Conservation (phyloP, 441 rosid species). For the Pelargonium fulgidum region DNA sequence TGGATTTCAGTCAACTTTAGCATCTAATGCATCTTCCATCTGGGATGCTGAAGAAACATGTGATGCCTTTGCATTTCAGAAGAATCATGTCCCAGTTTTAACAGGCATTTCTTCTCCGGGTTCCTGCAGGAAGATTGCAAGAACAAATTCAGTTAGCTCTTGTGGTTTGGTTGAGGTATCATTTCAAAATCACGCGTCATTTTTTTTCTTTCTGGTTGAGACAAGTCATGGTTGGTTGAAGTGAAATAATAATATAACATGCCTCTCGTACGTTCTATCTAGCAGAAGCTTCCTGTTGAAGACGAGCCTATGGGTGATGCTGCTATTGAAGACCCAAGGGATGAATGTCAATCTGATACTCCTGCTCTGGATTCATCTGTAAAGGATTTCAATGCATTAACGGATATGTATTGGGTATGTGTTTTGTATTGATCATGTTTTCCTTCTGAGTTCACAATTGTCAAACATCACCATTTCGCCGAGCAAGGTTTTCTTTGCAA, state of each 20-base stretch:
- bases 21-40: constrained; percentile 52
- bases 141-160: constrained; percentile 24
- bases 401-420: constrained; percentile 87
- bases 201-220: constrained; percentile 15
- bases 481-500: no score
- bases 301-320: constrained; percentile 31
- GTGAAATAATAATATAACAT: constrained; percentile 15
- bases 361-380: constrained; percentile 35
- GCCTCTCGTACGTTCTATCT: constrained; percentile 4
- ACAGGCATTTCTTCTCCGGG: constrained; percentile 29
- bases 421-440: not conserved
- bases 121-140: constrained; percentile 26
- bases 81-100: constrained; percentile 28
- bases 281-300: constrained; percentile 36
- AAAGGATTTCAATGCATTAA: constrained; percentile 47
- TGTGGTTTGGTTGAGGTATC: constrained; percentile 40
- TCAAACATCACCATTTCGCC: no score
- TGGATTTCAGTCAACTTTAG: constrained; percentile 32
- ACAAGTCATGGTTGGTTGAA: constrained; percentile 5
- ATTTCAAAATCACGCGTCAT: constrained; percentile 12
- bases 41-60: constrained; percentile 99
- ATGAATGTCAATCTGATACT: constrained; percentile 36
- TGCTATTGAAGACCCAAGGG: constrained; percentile 40
- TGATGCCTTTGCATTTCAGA: constrained; percentile 84
- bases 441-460: no score